Evolutionary conservation across 2,329 filamentous ascomycete species (phyloP).

Genomic region (Pleomassaria siparia): DNA sequence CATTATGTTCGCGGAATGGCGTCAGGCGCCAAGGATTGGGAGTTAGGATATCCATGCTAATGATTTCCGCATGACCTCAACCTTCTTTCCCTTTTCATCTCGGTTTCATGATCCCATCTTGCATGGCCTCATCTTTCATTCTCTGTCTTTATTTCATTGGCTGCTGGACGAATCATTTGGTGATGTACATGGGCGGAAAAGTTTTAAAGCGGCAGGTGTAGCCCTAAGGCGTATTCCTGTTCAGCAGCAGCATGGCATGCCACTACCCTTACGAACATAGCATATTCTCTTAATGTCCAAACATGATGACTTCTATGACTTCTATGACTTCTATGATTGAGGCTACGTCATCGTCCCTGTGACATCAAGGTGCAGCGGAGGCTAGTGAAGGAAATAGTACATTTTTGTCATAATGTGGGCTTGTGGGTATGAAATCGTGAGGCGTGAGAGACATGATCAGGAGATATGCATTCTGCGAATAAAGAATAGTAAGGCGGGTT

Average conservation of each 20-base stretch:
- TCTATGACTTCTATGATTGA: too few relatives aligned
- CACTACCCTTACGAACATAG: conserved; percentile 2
- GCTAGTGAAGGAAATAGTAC: neutral
- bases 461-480: neutral
- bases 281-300: conserved; percentile 2
- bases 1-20: conserved; percentile 3
- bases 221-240: neutral
- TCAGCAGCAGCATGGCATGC: neutral
- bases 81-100: conserved; percentile 2
- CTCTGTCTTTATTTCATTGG: conserved; percentile 2
- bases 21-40: conserved; percentile 7
- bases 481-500: neutral
- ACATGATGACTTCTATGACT: too few relatives aligned
- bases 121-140: neutral
- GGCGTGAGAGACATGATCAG: neutral
- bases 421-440: neutral
- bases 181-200: neutral
- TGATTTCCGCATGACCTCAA: conserved; percentile 5
- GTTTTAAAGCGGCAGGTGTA: neutral
- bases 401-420: neutral
- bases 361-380: conserved; percentile 4
- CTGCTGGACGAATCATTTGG: conserved; percentile 2
- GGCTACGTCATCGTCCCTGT: conserved; percentile 4
- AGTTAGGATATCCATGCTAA: conserved; percentile 8
- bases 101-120: conserved; percentile 1